Evolutionary conservation across 2,329 filamentous ascomycete genomes (phyloP), one percentile per base, ranked within the genome.

Genomic region (Bipolaris cookei): DNA sequence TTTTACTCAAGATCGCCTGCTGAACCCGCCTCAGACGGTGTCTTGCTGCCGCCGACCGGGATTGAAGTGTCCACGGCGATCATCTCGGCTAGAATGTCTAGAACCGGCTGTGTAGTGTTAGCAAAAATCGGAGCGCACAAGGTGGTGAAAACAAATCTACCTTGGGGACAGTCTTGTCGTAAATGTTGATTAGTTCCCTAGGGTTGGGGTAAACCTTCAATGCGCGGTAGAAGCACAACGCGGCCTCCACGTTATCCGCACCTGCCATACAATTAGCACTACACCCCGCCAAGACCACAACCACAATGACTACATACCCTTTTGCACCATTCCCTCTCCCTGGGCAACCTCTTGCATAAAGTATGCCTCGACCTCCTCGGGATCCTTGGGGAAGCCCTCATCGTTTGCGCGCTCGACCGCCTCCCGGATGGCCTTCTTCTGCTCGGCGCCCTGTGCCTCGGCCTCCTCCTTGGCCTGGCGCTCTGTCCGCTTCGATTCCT

Each of bases 131-230:
- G 11, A 39, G 35, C 13, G 38, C 10, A 44, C 18, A 42, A 35
- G 11, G 23, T 43, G 20, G 54, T 76, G 28, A 30, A 32, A 7
- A 7, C 2, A 8, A 10, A 18, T 28, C 58, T 78, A 92, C 93
- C 90, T 97, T 97, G 69, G 94, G 90, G 43, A 98, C 93, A 30
- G 95, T 98, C 86, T 96, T 97, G 79, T 99, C 95, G 80, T 99
- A 99, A 78, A 99, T 97, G 72, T 86, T 86, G 77, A 99, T 97
- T 70, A 99, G 83, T 74, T 98, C 95, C 70, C 89, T 86, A 11
- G 94, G 95, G 71, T 91, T 90, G 50, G 95, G 95, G 81, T 99
- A 99, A 69, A 98, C 95, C 86, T 99, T 99, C 67, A 99, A 86
- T 42, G 93, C 95, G 84, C 93, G 96, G 86, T 98, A 99, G 82